Conservation (phyloP, 148 eudicot species). For the Diospyros kaki region DNA sequence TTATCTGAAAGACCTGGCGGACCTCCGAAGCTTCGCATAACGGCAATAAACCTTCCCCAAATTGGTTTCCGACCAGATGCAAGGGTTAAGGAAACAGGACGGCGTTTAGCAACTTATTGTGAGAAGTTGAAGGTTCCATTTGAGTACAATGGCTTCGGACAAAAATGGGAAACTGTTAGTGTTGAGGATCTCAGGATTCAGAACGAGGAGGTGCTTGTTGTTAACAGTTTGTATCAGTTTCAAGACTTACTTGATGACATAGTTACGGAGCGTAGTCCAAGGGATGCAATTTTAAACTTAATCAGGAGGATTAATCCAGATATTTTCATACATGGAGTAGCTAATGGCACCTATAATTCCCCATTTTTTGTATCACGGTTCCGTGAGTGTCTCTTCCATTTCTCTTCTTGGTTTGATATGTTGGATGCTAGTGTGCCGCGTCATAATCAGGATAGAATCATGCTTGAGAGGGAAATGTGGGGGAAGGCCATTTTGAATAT, state of each 20-base stretch:
- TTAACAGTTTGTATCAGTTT: neutral
- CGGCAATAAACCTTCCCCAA: conserved; percentile 38
- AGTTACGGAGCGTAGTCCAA: no score
- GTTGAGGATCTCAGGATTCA: conserved; percentile 4
- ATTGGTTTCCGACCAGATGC: conserved; percentile 33
- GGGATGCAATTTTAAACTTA: no score
- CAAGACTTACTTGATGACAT: neutral
- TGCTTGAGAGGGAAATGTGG: no score
- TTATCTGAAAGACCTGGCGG: conserved; percentile 24
- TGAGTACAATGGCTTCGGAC: conserved; percentile 18
- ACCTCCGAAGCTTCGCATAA: conserved; percentile 36
- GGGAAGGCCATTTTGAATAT: no score
- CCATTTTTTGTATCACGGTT: no score
- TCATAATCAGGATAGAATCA: no score
- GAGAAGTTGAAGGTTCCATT: conserved; percentile 28
- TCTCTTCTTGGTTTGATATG: no score
- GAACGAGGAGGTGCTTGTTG: conserved; percentile 6
- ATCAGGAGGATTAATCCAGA: no score
- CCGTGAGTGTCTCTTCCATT: no score
- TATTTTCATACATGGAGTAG: no score
- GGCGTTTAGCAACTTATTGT: neutral
- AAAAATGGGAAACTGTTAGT: neutral
- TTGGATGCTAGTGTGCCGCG: no score
- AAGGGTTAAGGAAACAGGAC: conserved; percentile 39
- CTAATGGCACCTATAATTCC: no score